phyloP scores from a whole-genome alignment of 2,329 filamentous ascomycete genomes.

The Colletotrichum lini region DNA sequence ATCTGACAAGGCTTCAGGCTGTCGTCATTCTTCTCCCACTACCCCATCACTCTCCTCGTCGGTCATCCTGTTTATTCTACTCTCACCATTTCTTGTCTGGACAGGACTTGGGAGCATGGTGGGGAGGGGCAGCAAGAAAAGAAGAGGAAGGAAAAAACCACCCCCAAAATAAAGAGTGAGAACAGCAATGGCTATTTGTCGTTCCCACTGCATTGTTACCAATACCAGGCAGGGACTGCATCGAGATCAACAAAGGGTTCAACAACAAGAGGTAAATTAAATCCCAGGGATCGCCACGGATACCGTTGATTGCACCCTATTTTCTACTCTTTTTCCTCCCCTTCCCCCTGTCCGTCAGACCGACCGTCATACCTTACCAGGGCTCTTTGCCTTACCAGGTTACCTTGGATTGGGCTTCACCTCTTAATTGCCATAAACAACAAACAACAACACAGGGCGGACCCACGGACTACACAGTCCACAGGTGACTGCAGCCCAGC shows the following conservation, averaged over 20 bases:
- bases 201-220: slow-evolving; percentile 22
- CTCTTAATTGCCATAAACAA: slow-evolving; percentile 33
- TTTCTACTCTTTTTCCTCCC: not conserved
- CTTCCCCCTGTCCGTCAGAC: not conserved
- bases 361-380: slow-evolving; percentile 13
- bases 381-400: slow-evolving; percentile 22
- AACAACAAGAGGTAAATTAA: slow-evolving; percentile 15
- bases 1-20: slow-evolving; percentile 8
- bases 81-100: not conserved
- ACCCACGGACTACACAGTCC: slow-evolving; percentile 29
- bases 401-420: slow-evolving; percentile 22
- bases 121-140: not conserved
- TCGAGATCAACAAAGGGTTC: slow-evolving; percentile 34
- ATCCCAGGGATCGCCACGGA: not conserved
- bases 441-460: slow-evolving; percentile 19
- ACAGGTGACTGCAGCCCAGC: slow-evolving; percentile 1
- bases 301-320: not conserved
- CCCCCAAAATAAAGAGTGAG: not conserved
- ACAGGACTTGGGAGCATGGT: slow-evolving; percentile 15
- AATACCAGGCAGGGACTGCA: not conserved
- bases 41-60: slow-evolving; percentile 9
- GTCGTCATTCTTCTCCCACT: slow-evolving; percentile 40
- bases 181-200: slow-evolving; percentile 1
- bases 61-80: slow-evolving; percentile 22
- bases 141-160: not conserved